Evolutionary conservation across 1,284 basidiomycete genomes (phyloP).

Genomic region (Leccinum griseonigrum): DNA sequence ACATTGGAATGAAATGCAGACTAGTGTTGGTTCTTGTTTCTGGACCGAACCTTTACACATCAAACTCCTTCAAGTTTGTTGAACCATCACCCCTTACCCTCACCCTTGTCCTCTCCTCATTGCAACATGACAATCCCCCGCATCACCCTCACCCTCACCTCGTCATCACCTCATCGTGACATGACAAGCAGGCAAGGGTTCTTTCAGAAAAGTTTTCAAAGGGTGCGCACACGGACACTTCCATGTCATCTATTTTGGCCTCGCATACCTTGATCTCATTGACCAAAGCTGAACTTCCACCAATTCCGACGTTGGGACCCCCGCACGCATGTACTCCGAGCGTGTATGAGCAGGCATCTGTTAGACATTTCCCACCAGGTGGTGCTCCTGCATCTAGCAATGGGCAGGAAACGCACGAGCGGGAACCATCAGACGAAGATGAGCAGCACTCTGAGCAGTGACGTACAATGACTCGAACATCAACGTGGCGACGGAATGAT

Average conservation of each 20-base stretch:
- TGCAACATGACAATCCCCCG: no score
- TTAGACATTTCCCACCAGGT: conserved; percentile 42
- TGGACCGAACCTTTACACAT: conserved; percentile 7
- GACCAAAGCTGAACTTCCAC: no score
- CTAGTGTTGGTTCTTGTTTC: conserved; percentile 19
- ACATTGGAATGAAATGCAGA: conserved; percentile 62
- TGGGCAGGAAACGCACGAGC: conserved; percentile 10
- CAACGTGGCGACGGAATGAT: no score
- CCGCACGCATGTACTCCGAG: conserved; percentile 36
- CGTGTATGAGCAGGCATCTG: conserved; percentile 30
- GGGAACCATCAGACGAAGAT: conserved; percentile 51
- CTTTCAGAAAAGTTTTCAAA: no score
- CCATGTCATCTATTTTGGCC: no score
- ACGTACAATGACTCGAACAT: not conserved
- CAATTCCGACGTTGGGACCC: conserved; percentile 30
- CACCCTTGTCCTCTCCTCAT: no score
- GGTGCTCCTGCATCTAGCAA: conserved; percentile 14
- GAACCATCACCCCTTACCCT: no score
- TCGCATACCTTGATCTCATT: no score
- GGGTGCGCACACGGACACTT: no score
- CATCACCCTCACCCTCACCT: no score
- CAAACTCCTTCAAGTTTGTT: not conserved
- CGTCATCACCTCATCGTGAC: no score
- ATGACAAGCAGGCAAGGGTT: no score
- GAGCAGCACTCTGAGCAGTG: conserved; percentile 45